Percentiles rank a stretch among this genome's conserved stretches.
Conservation (phyloP, 2,329 filamentous ascomycete species). For the Emergomyces orientalis region DNA sequence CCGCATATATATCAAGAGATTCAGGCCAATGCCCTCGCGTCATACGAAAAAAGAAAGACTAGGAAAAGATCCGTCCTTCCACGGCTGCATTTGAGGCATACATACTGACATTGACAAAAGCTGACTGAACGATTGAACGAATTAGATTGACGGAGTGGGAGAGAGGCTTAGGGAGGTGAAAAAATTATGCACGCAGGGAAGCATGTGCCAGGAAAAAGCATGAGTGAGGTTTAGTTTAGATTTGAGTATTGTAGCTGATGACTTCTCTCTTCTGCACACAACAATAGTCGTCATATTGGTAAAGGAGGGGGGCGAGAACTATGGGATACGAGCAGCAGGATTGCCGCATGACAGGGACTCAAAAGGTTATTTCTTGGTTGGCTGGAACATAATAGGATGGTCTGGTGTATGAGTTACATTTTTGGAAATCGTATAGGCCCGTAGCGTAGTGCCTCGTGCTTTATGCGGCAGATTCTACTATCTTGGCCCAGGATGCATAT, state of each 20-base stretch:
- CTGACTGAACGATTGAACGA: constrained; percentile 21
- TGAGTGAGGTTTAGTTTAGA: not conserved
- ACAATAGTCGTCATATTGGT: not conserved
- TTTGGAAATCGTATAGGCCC: not conserved
- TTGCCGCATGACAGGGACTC: not conserved
- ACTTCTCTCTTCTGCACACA: not conserved
- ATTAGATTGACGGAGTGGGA: constrained; percentile 21
- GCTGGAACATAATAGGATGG: not conserved
- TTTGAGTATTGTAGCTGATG: not conserved
- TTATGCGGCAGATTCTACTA: not conserved
- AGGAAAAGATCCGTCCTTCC: constrained; percentile 21
- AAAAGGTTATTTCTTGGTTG: not conserved
- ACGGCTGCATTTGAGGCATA: constrained; percentile 22
- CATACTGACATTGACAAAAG: constrained; percentile 20
- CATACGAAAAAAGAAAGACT: constrained; percentile 22
- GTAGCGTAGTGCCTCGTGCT: not conserved
- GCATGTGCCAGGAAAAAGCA: not conserved
- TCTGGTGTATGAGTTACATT: not conserved
- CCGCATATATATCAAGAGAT: constrained; percentile 25
- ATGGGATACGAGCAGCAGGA: not conserved
- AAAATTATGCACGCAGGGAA: not conserved
- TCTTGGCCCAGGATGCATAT: not conserved
- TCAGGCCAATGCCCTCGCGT: constrained; percentile 26
- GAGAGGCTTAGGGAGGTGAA: not conserved
- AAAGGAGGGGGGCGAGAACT: not conserved